Evolutionary conservation across 768 basidiomycete genomes (phyloP).

Genomic region (Arthromyces matolae): DNA sequence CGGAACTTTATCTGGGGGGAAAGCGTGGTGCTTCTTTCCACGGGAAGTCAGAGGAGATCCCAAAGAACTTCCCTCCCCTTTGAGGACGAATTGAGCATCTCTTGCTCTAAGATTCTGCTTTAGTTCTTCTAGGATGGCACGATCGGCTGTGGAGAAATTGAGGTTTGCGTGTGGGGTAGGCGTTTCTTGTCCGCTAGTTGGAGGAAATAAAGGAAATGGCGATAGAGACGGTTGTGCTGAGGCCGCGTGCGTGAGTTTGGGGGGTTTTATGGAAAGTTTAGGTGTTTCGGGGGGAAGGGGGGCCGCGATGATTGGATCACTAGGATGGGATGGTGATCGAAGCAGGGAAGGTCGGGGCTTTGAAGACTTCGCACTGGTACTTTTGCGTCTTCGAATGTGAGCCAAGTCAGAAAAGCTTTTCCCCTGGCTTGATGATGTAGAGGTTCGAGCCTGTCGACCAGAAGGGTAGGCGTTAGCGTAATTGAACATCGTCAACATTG

Average conservation of each 20-base stretch:
- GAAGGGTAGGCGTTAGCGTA: conserved; percentile 9
- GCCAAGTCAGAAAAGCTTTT: conserved; percentile 25
- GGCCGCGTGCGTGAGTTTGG: conserved; percentile 8
- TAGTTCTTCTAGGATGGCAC: conserved; percentile 56
- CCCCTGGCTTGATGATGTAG: conserved; percentile 23
- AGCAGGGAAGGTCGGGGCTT: conserved; percentile 20
- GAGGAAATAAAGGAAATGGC: conserved; percentile 2
- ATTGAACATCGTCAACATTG: conserved; percentile 13
- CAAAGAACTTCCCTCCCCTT: conserved; percentile 35
- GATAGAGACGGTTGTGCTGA: conserved; percentile 10
- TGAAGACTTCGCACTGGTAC: conserved; percentile 27
- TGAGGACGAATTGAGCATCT: conserved; percentile 53
- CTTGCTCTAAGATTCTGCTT: conserved; percentile 49
- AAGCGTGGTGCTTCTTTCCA: conserved; percentile 58
- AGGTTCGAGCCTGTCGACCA: conserved; percentile 27
- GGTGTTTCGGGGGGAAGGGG: neutral
- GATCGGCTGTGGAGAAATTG: conserved; percentile 59
- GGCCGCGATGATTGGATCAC: neutral
- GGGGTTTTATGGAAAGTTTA: conserved; percentile 7
- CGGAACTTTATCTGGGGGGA: conserved; percentile 47
- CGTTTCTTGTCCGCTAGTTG: conserved; percentile 6
- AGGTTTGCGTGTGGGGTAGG: conserved; percentile 15
- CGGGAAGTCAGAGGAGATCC: conserved; percentile 25
- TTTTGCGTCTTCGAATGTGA: conserved; percentile 31
- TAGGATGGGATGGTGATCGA: conserved; percentile 12